Percentiles rank a stretch among this genome's conserved stretches.
phyloP scores from a whole-genome alignment of 345 rosid species.

The Acer yangbiense region DNA sequence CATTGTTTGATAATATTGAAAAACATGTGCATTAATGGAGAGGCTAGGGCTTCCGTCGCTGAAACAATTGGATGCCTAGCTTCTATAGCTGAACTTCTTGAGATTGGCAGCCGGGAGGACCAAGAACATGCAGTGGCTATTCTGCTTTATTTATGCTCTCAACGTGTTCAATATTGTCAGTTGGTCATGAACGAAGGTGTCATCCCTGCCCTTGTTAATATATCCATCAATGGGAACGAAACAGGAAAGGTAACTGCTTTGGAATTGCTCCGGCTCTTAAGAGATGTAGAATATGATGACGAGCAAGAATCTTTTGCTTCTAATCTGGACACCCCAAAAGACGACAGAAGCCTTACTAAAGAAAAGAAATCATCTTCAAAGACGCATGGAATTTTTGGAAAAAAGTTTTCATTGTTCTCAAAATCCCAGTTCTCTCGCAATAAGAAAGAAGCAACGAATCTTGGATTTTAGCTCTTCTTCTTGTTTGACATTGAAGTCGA shows the following conservation, averaged over 20 bases:
- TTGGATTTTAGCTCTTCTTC: neutral
- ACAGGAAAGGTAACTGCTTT: conserved; percentile 55
- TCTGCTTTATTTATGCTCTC: conserved; percentile 46
- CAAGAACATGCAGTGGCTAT: conserved; percentile 63
- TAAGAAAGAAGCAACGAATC: conserved; percentile 45
- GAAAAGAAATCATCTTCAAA: conserved; percentile 43
- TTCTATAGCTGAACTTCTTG: conserved; percentile 62
- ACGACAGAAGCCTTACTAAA: conserved; percentile 11
- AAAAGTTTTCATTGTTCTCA: conserved; percentile 30
- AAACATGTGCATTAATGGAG: conserved; percentile 55
- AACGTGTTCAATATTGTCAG: conserved; percentile 46
- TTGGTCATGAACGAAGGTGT: conserved; percentile 65
- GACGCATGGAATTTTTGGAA: conserved; percentile 39
- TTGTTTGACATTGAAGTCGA: conserved; percentile 2
- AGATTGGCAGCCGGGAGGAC: conserved; percentile 48
- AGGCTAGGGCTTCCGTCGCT: conserved; percentile 55
- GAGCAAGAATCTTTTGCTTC: conserved; percentile 27
- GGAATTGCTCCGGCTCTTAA: conserved; percentile 71
- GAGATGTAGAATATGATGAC: conserved; percentile 30
- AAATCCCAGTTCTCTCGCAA: conserved; percentile 20
- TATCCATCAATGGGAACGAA: conserved; percentile 66
- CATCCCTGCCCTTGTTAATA: conserved; percentile 51
- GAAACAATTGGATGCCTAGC: conserved; percentile 64
- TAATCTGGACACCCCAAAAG: conserved; percentile 19
- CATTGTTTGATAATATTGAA: conserved; percentile 46